Evolutionary conservation across 805 yeast species (phyloP), one percentile per base, ranked within the genome.

Genomic region (Brettanomyces bruxellensis): DNA sequence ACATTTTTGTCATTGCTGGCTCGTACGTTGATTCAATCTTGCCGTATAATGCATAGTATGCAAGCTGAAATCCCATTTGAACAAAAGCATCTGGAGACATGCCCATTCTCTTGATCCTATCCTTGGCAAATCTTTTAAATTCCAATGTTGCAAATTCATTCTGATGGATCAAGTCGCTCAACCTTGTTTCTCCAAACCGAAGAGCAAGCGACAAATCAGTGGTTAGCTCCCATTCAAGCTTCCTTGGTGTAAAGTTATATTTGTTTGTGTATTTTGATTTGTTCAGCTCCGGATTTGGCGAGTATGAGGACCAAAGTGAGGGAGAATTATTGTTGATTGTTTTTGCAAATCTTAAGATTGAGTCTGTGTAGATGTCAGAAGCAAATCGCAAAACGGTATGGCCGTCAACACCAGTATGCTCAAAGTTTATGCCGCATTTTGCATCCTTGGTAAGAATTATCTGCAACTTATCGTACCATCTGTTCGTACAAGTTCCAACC

Each of bases 321-420:
- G 91, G 91, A 2, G 87, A 71, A 50, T 82, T 81, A 50, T 78
- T 77, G 55, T 89, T 87, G 56, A 89, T 88, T 12, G 85, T 74
- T 56, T 77, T 81, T 8, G 96, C 96, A 71, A 88, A 89, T 43
- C 90, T 76, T 50, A 89, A 69, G 45, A 89, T 87, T 1, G 95
- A 83, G 61, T 89, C 97, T 0, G 96, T 89, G 61, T 89, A 89
- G 46, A 89, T 85, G 63, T 89, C 96, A 37, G 88, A 79, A 12
- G 88, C 95, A 68, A 85, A 83, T 52, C 96, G 68, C 53, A 89
- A 68, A 4, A 89, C 95, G 0, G 97, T 89, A 63, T 89, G 96
- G 47, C 97, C 97, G 65, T 89, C 97, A 25, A 89, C 95, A 55
- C 96, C 96, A 0, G 97, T 85, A 59, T 89, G 93, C 59, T 89